These are phyloP conservation scores for Serendipita indica DNA, from an alignment of 768 basidiomycete species.

Conservation along the genomic window DNA sequence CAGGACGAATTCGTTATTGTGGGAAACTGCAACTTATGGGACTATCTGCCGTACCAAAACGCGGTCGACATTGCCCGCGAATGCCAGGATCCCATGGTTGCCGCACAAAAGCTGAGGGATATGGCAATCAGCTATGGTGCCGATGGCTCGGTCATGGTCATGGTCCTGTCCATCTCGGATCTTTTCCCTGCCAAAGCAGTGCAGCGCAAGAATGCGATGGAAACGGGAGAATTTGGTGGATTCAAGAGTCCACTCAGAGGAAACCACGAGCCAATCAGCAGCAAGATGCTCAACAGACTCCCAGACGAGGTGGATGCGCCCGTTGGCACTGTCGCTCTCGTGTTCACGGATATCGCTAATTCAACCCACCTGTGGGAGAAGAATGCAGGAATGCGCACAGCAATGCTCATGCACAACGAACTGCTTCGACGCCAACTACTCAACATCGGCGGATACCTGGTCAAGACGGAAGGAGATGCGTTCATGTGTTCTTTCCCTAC, in stretches of 20 bases:
- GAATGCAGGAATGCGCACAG: conserved; percentile 88
- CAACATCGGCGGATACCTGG: conserved; percentile 90
- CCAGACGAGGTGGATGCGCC: conserved; percentile 73
- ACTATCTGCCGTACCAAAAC: conserved; percentile 83
- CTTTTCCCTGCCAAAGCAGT: conserved; percentile 36
- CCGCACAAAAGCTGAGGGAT: conserved; percentile 91
- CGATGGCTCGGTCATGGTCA: conserved; percentile 89
- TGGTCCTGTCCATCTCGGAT: conserved; percentile 79
- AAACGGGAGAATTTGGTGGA: background rate
- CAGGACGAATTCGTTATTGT: conserved; percentile 94
- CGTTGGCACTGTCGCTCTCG: conserved; percentile 73
- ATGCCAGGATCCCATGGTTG: conserved; percentile 69
- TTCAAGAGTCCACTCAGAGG: conserved; percentile 10
- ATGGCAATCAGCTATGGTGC: conserved; percentile 96
- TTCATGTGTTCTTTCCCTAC: conserved; percentile 98
- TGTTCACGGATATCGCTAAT: conserved; percentile 96
- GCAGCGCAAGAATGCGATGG: conserved; percentile 4
- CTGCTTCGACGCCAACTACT: conserved; percentile 75
- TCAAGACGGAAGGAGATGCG: conserved; percentile 98
- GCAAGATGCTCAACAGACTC: conserved; percentile 26
- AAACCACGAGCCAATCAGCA: conserved; percentile 12
- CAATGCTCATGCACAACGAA: conserved; percentile 79
- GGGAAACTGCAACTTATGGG: conserved; percentile 87
- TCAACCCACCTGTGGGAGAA: conserved; percentile 95
- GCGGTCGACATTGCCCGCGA: conserved; percentile 89